Evolutionary conservation across 768 basidiomycete species (phyloP).

Genomic region (Epithele typhae): DNA sequence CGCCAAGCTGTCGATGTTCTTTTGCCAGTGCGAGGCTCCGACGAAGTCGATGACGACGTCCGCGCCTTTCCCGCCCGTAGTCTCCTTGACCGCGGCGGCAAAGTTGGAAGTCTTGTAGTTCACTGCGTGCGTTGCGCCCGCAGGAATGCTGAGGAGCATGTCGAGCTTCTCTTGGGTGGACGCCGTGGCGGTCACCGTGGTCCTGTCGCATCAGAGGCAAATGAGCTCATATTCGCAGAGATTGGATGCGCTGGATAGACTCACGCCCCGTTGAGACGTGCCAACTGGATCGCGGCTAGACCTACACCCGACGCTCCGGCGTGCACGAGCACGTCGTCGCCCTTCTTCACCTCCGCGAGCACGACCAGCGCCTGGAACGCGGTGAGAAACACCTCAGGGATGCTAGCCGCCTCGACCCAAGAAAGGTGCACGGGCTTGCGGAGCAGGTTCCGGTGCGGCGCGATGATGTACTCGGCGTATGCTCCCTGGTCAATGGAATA

Average conservation of each 20-base stretch:
- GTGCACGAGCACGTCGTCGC: constrained; percentile 80
- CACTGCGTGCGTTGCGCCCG: constrained; percentile 68
- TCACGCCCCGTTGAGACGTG: constrained; percentile 69
- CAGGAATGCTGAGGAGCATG: constrained; percentile 63
- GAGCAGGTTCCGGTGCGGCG: constrained; percentile 61
- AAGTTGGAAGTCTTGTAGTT: constrained; percentile 89
- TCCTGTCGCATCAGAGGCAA: constrained; percentile 33
- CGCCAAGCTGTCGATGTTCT: constrained; percentile 67
- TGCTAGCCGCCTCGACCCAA: constrained; percentile 82
- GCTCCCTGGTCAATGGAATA: constrained; percentile 57
- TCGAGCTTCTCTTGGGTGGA: constrained; percentile 81
- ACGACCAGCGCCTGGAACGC: constrained; percentile 64
- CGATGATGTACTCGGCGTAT: constrained; percentile 82
- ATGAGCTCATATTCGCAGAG: background rate
- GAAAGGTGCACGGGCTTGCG: constrained; percentile 70
- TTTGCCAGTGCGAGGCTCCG: constrained; percentile 67
- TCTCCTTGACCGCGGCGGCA: constrained; percentile 61
- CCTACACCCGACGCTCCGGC: constrained; percentile 92
- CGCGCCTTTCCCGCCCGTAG: constrained; percentile 67
- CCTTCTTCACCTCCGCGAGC: constrained; percentile 62
- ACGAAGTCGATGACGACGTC: constrained; percentile 86
- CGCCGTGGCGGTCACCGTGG: constrained; percentile 77
- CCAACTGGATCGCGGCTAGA: constrained; percentile 82
- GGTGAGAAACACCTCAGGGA: constrained; percentile 89
- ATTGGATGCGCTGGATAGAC: constrained; percentile 26